Evolutionary conservation across 768 basidiomycete genomes (phyloP).

Genomic region (Tricholoma saponaceum): DNA sequence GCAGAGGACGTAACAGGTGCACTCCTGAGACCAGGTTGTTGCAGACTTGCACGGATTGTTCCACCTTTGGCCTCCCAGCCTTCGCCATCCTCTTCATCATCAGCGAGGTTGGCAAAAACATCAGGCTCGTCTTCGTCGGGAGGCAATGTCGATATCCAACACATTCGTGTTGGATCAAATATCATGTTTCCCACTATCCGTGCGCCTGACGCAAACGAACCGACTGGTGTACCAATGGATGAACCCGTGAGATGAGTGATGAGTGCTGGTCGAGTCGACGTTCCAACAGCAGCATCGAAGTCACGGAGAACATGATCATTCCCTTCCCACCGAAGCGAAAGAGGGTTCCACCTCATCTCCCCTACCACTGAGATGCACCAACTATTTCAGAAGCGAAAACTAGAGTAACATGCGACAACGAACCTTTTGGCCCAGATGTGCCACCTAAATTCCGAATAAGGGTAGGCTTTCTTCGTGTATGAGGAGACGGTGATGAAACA

Average conservation of each 20-base stretch:
- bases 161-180: conserved; percentile 93
- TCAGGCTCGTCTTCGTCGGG: conserved; percentile 93
- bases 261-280: conserved; percentile 88
- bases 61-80: conserved; percentile 71
- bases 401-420: conserved; percentile 14
- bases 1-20: conserved; percentile 24
- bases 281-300: conserved; percentile 80
- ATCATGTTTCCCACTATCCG: conserved; percentile 97
- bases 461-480: conserved; percentile 73
- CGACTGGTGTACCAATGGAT: conserved; percentile 76
- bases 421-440: conserved; percentile 68
- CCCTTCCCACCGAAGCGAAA: conserved; percentile 90
- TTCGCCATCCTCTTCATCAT: conserved; percentile 81
- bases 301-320: conserved; percentile 90
- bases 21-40: conserved; percentile 25
- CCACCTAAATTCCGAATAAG: conserved; percentile 83
- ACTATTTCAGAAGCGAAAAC: not conserved
- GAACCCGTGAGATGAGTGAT: conserved; percentile 92
- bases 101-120: conserved; percentile 89
- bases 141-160: conserved; percentile 84
- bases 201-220: conserved; percentile 71
- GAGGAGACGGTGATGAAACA: conserved; percentile 38
- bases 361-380: conserved; percentile 67
- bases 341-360: conserved; percentile 97
- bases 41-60: conserved; percentile 68